Conservation (phyloP, 768 basidiomycete species). For the Plicaturopsis crispa region DNA sequence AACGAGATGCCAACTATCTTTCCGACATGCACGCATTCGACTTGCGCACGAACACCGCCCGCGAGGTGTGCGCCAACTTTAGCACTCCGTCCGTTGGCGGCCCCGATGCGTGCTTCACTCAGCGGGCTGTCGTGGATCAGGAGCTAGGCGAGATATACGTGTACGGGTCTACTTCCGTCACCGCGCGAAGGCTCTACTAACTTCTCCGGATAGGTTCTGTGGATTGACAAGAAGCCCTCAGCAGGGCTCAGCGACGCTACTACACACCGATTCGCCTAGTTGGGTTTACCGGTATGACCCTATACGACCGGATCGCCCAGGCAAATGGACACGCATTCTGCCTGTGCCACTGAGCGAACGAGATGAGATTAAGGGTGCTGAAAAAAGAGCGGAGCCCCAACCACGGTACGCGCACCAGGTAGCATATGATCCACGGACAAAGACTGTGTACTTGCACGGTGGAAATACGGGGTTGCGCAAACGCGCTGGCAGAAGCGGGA, state of each 20-base stretch:
- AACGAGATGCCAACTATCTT: constrained; percentile 56
- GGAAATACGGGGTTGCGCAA: constrained; percentile 49
- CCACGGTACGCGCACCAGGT: constrained; percentile 77
- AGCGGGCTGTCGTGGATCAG: constrained; percentile 64
- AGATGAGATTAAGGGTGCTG: background rate
- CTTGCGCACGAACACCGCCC: constrained; percentile 45
- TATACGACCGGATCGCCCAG: constrained; percentile 49
- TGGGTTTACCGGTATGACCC: constrained; percentile 67
- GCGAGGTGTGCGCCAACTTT: constrained; percentile 60
- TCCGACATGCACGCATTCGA: constrained; percentile 76
- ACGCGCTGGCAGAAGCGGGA: constrained; percentile 6
- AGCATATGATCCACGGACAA: constrained; percentile 55
- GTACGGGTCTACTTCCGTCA: constrained; percentile 45
- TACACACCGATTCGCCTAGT: constrained; percentile 42
- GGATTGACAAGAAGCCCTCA: constrained; percentile 43
- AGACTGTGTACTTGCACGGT: constrained; percentile 63
- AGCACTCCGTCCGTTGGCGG: constrained; percentile 53
- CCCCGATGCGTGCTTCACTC: constrained; percentile 67
- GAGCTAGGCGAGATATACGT: constrained; percentile 62
- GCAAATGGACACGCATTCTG: constrained; percentile 57
- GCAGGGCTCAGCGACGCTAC: constrained; percentile 29
- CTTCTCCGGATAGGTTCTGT: constrained; percentile 39
- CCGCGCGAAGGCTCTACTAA: background rate
- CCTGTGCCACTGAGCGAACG: constrained; percentile 20
- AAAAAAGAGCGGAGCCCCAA: constrained; percentile 32